Conservation (phyloP, 768 basidiomycete genomes). For the Mycena filopes region DNA sequence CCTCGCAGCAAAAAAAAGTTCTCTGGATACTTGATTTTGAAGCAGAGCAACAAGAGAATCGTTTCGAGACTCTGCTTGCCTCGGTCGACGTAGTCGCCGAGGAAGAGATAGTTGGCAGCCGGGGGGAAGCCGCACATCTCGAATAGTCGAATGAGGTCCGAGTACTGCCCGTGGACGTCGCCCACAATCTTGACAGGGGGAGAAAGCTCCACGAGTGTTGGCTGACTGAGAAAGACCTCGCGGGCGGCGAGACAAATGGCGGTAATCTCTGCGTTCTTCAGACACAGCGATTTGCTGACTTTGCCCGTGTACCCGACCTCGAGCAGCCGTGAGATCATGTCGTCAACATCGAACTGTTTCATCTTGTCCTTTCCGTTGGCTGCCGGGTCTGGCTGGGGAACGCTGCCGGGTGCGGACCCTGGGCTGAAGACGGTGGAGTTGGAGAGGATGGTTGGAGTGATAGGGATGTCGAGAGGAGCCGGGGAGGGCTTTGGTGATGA, state of each 20-base stretch:
- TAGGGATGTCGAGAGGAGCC: conserved; percentile 79
- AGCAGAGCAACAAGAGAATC: conserved; percentile 94
- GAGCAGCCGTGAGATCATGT: conserved; percentile 96
- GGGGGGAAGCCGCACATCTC: conserved; percentile 99
- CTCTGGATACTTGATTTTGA: conserved; percentile 99
- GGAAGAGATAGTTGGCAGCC: conserved; percentile 95
- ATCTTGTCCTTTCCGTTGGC: conserved; percentile 67
- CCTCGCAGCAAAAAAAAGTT: conserved; percentile 98
- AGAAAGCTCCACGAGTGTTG: conserved; percentile 95
- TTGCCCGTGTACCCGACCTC: conserved; percentile 99
- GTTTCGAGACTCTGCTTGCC: conserved; percentile 99
- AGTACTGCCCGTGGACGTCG: conserved; percentile 99
- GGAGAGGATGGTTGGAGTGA: conserved; percentile 87
- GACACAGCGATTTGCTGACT: conserved; percentile 93
- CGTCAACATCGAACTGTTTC: conserved; percentile 91
- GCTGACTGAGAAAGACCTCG: conserved; percentile 95
- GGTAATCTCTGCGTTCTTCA: conserved; percentile 97
- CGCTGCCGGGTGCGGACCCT: conserved; percentile 56
- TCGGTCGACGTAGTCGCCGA: conserved; percentile 98
- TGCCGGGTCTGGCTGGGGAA: conserved; percentile 52
- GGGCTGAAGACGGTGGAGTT: conserved; percentile 67
- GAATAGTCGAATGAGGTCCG: conserved; percentile 96
- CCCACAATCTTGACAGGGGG: conserved; percentile 99
- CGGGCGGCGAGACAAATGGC: conserved; percentile 95
- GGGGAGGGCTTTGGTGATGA: conserved; percentile 55